Base-by-base conservation (phyloP, 768 basidiomycete species). In the Termitomyces sp. region DNA sequence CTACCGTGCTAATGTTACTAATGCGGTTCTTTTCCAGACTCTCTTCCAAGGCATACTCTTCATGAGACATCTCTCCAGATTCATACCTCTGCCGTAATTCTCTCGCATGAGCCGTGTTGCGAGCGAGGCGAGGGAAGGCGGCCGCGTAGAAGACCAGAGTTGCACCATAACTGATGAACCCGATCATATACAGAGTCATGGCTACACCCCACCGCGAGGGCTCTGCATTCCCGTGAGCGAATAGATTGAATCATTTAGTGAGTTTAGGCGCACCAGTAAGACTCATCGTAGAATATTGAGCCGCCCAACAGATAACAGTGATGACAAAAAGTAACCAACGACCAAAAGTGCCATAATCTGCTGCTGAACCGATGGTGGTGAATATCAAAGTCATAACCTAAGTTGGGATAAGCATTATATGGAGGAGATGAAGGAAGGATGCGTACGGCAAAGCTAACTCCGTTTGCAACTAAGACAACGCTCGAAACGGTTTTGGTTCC, bases 21-120 rank as follows among this genome's bases (percentile, higher is more conserved):
- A 94, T 88, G 59, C 85, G 74, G 59, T 91, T 94, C 79, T 91
- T 91, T 73, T 92, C 89, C 43, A 92, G 63, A 32, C 86, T 88
- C 63, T 92, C 89, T 64, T 89, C 89, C 17, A 61, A 65, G 63
- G 92, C 90, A 61, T 87, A 91, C 59, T 80, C 85, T 53, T 86
- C 86, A 14, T 72, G 69, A 0, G 75, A 63, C 11, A 86, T 82
- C 57, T 86, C 81, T 0, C 87, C 86, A 0, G 73, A 75, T 48
- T 86, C 84, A 54, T 80, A 84, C 62, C 76, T 80, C 48, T 78
- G 79, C 35, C 77, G 74, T 3, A 91, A 69, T 2, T 68, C 68
- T 14, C 84, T 80, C 4, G 89, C 75, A 61, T 81, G 85, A 3
- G 77, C 69, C 0, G 90, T 92, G 65, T 92, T 92, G 3, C 89